Evolutionary conservation across 352 stramenopile genomes (phyloP).

Genomic region (Globisporangium iwayamae): DNA sequence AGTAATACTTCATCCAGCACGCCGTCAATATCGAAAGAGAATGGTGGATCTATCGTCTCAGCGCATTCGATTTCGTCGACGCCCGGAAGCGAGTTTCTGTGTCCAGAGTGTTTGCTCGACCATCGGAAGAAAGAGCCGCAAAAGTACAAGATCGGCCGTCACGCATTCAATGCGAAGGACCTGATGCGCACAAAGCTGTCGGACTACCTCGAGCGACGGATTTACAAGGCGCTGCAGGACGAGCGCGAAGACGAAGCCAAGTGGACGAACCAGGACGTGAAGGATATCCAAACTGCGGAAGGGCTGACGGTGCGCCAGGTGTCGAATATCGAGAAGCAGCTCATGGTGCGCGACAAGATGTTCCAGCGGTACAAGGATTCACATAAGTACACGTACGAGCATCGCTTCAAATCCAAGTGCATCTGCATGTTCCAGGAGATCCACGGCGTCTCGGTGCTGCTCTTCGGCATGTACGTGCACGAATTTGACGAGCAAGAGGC

Average conservation of each 20-base stretch:
- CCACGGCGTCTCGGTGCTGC: constrained; percentile 97
- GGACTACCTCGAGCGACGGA: constrained; percentile 92
- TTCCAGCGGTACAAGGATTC: constrained; percentile 92
- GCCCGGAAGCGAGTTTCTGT: constrained; percentile 86
- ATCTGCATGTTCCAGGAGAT: constrained; percentile 99
- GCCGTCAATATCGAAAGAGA: constrained; percentile 18
- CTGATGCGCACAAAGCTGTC: constrained; percentile 93
- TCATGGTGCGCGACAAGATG: constrained; percentile 95
- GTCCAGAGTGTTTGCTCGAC: constrained; percentile 93
- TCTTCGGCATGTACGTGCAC: constrained; percentile 99
- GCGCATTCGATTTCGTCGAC: constrained; percentile 73
- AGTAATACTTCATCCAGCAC: constrained; percentile 16
- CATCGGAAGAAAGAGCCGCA: constrained; percentile 79
- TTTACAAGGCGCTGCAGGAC: constrained; percentile 85
- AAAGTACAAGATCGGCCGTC: constrained; percentile 76
- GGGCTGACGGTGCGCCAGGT: constrained; percentile 93
- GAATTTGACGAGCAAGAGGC: constrained; percentile 98
- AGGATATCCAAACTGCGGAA: constrained; percentile 90
- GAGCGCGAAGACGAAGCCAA: constrained; percentile 85
- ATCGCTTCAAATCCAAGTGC: constrained; percentile 96
- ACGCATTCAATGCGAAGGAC: constrained; percentile 93
- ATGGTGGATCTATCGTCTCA: constrained; percentile 7
- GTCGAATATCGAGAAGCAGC: constrained; percentile 94
- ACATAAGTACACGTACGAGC: constrained; percentile 86
- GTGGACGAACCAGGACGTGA: constrained; percentile 76